phyloP scores from a whole-genome alignment of 1,284 basidiomycete species.

The Anthracocystis setariae region DNA sequence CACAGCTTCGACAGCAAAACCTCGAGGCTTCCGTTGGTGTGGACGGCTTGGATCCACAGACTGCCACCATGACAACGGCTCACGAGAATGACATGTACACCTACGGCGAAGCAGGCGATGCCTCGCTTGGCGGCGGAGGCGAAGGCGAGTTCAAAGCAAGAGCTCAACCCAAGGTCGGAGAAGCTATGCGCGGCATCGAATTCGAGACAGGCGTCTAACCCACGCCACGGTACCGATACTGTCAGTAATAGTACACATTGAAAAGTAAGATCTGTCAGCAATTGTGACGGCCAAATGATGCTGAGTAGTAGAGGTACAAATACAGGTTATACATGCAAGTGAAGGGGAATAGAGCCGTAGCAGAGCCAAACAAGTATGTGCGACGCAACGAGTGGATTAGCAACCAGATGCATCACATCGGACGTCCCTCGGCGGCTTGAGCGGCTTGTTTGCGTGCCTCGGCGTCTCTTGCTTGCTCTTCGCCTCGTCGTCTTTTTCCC shows the following conservation, averaged over 20 bases:
- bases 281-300: conserved; percentile 5
- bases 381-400: background rate
- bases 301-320: conserved; percentile 42
- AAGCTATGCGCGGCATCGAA: conserved; percentile 49
- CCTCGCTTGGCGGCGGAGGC: conserved; percentile 23
- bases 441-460: conserved; percentile 38
- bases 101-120: conserved; percentile 40
- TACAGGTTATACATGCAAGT: conserved; percentile 14
- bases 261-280: conserved; percentile 3
- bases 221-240: too few species aligned
- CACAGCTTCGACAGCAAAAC: conserved; percentile 35
- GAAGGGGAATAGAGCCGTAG: background rate
- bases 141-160: conserved; percentile 50
- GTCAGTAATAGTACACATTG: conserved; percentile 28
- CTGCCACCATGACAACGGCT: conserved; percentile 10
- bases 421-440: conserved; percentile 35
- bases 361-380: background rate
- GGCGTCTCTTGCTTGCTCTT: conserved; percentile 41
- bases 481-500: conserved; percentile 40
- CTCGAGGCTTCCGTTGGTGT: conserved; percentile 34
- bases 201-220: conserved; percentile 39
- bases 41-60: conserved; percentile 32
- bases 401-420: conserved; percentile 21
- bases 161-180: conserved; percentile 46
- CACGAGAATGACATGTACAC: conserved; percentile 32